Evolutionary conservation across 441 rosid species (phyloP).

Genomic region (Syzygium syzygioides): DNA sequence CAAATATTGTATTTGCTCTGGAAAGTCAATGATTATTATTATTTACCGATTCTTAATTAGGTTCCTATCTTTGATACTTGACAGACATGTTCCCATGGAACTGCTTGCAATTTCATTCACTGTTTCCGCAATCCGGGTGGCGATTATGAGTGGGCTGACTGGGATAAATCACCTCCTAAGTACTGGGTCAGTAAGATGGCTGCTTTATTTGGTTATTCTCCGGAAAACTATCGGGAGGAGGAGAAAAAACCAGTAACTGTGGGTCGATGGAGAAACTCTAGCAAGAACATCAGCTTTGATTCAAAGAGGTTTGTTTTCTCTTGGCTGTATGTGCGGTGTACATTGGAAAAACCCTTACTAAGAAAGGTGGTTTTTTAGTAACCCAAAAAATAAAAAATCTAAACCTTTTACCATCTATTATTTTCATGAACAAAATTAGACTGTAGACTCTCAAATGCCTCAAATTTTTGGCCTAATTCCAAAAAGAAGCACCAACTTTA

Average conservation of each 20-base stretch:
- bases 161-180: slow-evolving; percentile 88
- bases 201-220: slow-evolving; percentile 71
- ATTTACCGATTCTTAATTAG: background rate
- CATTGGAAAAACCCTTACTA: background rate
- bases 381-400: background rate
- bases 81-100: slow-evolving; percentile 92
- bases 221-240: slow-evolving; percentile 32
- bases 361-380: background rate
- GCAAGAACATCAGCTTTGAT: slow-evolving; percentile 22
- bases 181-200: slow-evolving; percentile 81
- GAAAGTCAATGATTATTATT: background rate
- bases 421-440: background rate
- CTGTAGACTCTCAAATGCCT: background rate
- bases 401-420: background rate
- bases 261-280: slow-evolving; percentile 24
- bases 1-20: background rate
- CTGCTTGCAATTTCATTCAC: slow-evolving; percentile 90
- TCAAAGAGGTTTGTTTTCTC: slow-evolving; percentile 32
- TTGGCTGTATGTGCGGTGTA: background rate
- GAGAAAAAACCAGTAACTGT: slow-evolving; percentile 26
- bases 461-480: too few relatives aligned
- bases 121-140: slow-evolving; percentile 97
- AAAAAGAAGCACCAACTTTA: too few relatives aligned
- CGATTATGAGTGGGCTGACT: slow-evolving; percentile 97
- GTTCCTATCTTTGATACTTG: background rate